phyloP scores from a whole-genome alignment of 495 filamentous ascomycete species.

The Terfezia claveryi region DNA sequence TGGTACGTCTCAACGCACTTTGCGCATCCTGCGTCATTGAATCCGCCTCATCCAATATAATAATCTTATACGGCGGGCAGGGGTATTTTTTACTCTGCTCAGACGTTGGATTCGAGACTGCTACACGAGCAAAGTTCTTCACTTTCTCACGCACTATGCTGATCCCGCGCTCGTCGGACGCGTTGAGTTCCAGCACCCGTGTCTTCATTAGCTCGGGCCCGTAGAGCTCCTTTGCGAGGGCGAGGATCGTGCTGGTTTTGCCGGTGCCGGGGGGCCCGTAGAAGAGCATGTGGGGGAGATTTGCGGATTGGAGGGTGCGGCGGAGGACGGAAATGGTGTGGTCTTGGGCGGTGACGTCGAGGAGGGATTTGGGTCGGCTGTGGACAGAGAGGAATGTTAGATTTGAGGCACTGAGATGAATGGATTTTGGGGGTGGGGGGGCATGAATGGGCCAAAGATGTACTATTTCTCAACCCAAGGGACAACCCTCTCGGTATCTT shows the following conservation, averaged over 20 bases:
- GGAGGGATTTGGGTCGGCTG: constrained; percentile 80
- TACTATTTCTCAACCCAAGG: constrained; percentile 99
- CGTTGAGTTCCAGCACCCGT: constrained; percentile 92
- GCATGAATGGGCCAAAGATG: constrained; percentile 11
- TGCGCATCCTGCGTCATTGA: constrained; percentile 98
- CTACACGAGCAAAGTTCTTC: constrained; percentile 90
- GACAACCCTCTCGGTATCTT: constrained; percentile 44
- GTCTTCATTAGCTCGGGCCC: constrained; percentile 84
- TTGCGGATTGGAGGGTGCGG: constrained; percentile 81
- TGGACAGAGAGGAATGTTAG: neutral
- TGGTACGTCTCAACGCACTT: constrained; percentile 72
- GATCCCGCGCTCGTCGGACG: constrained; percentile 95
- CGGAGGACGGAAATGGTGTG: constrained; percentile 86
- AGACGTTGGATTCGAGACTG: constrained; percentile 58
- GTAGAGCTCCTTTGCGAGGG: constrained; percentile 90
- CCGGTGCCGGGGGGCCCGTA: constrained; percentile 63
- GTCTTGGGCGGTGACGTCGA: constrained; percentile 92
- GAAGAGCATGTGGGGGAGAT: constrained; percentile 98
- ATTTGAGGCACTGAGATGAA: neutral
- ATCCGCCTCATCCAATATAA: constrained; percentile 93
- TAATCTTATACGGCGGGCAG: constrained; percentile 95
- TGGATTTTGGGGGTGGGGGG: constrained; percentile 8
- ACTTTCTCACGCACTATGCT: constrained; percentile 94
- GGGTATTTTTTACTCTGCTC: constrained; percentile 54
- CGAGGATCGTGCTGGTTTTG: constrained; percentile 62